A percentile compares a stretch with the other conserved stretches of the same genome.
These are phyloP conservation scores for Takashimella koratensis DNA, from an alignment of 1,284 basidiomycete genomes.

Conservation along the genomic window DNA sequence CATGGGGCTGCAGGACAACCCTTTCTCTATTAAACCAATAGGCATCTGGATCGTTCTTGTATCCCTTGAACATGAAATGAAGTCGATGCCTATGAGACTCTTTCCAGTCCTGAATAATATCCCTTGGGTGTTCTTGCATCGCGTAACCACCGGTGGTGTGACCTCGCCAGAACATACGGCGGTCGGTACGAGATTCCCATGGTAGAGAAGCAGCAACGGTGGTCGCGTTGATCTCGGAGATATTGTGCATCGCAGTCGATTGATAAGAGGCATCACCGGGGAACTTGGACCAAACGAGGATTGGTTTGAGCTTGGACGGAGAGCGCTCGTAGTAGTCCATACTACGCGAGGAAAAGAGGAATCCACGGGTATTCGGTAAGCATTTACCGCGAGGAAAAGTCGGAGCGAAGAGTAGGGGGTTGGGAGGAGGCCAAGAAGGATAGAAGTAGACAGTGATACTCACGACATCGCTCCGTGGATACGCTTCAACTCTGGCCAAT, in stretches of 20 bases:
- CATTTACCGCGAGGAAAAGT: no score
- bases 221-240: slow-evolving; percentile 32
- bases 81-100: slow-evolving; percentile 48
- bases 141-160: slow-evolving; percentile 48
- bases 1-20: slow-evolving; percentile 46
- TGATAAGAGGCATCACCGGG: slow-evolving; percentile 46
- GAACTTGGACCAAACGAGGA: slow-evolving; percentile 47
- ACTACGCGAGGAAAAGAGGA: slow-evolving; percentile 11
- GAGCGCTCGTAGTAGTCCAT: slow-evolving; percentile 44
- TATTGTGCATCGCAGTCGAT: slow-evolving; percentile 40
- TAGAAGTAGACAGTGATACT: slow-evolving; percentile 4
- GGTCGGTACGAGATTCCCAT: slow-evolving; percentile 47
- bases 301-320: slow-evolving; percentile 42
- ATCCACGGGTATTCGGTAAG: no score
- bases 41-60: slow-evolving; percentile 44
- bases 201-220: slow-evolving; percentile 22
- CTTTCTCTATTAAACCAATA: no score
- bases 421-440: no score
- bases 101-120: slow-evolving; percentile 48
- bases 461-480: slow-evolving; percentile 47
- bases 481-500: slow-evolving; percentile 49
- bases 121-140: no score
- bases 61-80: slow-evolving; percentile 47
- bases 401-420: background rate
- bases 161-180: slow-evolving; percentile 50